These are phyloP conservation scores for Globomyces pollinis-pini DNA, from an alignment of 192 early-diverging fungal species.

Conservation along the genomic window DNA sequence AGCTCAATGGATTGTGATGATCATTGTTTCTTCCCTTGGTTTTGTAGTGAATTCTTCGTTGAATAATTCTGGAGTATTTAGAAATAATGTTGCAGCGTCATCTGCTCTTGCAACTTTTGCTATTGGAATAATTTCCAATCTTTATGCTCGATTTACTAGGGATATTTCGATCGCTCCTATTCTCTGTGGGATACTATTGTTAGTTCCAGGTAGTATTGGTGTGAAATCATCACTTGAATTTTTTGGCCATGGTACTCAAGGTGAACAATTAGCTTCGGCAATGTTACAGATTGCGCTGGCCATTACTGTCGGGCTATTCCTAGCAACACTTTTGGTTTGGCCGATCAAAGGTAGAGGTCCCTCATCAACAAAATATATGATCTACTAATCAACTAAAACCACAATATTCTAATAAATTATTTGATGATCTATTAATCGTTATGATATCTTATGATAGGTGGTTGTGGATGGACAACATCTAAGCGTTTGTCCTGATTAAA, in stretches of 20 bases:
- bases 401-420: too few species aligned
- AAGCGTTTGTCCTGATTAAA: too few species aligned
- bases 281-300: constrained; percentile 41
- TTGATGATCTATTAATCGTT: too few species aligned
- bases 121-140: constrained; percentile 70
- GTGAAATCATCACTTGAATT: constrained; percentile 56
- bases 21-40: constrained; percentile 59
- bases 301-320: constrained; percentile 39
- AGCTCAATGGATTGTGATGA: constrained; percentile 66
- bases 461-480: too few species aligned
- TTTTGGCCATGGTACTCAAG: constrained; percentile 24
- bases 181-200: constrained; percentile 68
- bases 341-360: constrained; percentile 20
- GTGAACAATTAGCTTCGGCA: constrained; percentile 27
- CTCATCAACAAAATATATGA: constrained; percentile 32
- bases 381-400: constrained; percentile 19
- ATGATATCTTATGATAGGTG: too few species aligned
- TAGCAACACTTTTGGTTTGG: constrained; percentile 33
- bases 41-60: constrained; percentile 56
- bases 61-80: constrained; percentile 28
- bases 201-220: constrained; percentile 77
- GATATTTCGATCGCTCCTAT: constrained; percentile 72
- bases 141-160: constrained; percentile 65
- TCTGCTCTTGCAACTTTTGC: constrained; percentile 67
- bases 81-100: constrained; percentile 18